These are phyloP conservation scores for Phytopythium chamaehyphon DNA, from an alignment of 352 stramenopile genomes.

Conservation along the genomic window DNA sequence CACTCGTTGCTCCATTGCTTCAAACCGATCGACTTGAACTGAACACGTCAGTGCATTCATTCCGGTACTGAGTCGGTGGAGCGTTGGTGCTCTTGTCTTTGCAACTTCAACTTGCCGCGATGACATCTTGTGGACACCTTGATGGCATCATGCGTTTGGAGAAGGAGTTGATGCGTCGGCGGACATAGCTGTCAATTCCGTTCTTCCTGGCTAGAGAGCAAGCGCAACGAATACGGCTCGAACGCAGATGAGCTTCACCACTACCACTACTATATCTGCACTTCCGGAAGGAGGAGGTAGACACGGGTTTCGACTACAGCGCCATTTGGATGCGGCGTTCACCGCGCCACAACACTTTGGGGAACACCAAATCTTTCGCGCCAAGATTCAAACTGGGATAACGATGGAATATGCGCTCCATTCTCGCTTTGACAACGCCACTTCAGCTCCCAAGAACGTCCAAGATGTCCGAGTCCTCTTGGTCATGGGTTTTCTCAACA, in stretches of 20 bases:
- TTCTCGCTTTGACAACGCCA: neutral
- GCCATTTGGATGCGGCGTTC: constrained; percentile 24
- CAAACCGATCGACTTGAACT: neutral
- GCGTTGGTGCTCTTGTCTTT: no score
- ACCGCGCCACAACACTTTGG: constrained; percentile 24
- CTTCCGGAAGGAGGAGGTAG: constrained; percentile 5
- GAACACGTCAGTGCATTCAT: no score
- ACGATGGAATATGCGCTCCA: constrained; percentile 39
- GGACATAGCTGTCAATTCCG: no score
- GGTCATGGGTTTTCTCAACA: constrained; percentile 41
- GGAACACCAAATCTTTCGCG: constrained; percentile 13
- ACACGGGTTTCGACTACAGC: constrained; percentile 14
- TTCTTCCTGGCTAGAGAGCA: no score
- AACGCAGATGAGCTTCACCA: neutral
- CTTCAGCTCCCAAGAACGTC: neutral
- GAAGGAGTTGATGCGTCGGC: neutral
- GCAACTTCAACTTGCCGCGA: no score
- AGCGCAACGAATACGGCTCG: no score
- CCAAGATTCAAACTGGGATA: constrained; percentile 29
- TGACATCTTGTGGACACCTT: no score
- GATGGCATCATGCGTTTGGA: neutral
- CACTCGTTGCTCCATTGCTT: neutral
- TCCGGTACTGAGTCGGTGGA: neutral
- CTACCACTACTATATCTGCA: neutral
- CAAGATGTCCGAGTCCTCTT: constrained; percentile 24